Evolutionary conservation across 2,329 filamentous ascomycete genomes (phyloP), one percentile per base, ranked within the genome.

Genomic region (Diaporthe amygdali): DNA sequence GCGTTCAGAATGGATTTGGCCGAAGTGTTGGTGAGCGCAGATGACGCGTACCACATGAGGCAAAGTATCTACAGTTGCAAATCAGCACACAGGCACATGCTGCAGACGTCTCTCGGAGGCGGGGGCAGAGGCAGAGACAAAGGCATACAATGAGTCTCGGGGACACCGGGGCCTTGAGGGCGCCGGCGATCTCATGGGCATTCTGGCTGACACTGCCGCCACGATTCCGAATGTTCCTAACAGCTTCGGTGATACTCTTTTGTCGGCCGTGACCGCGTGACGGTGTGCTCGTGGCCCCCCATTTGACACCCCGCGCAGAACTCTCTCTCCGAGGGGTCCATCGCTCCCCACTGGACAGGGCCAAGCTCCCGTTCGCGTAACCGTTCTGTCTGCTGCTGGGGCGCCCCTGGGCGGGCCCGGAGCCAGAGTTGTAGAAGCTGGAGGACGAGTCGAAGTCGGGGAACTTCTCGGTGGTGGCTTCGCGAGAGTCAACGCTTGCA

Each of bases 1-100:
- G 94, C 93, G 76, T 94, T 98, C 73, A 98, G 87, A 78, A 99
- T 99, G 22, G 96, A 94, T 84, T 99, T 99, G 66, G 96, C 98
- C 30, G 96, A 98, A 2, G 96, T 98, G 81, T 98, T 99, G 73
- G 96, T 98, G 76, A 98, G 86, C 74, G 97, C 96, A 52, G 96
- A 98, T 30, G 95, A 97, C 80, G 93, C 89, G 85, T 98, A 99
- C 96, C 96, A 98, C 78, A 96, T 84, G 71, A 95, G 84, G 82
- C 96, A 98, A 61, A 98, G 91, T 64, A 89, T 83, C 96, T 98
- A 82, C 76, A 76, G 72, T 46, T 69, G 68, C 67, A 39, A 67
- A 75, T 79, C 76, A 81, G 78, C 76, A 77, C 49, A 73, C 44
- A 51, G 74, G 27, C 49, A 25, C 47, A 54, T 61, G 72, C 34